phyloP scores from a whole-genome alignment of 345 rosid species.

The Euphorbia pulcherrima region DNA sequence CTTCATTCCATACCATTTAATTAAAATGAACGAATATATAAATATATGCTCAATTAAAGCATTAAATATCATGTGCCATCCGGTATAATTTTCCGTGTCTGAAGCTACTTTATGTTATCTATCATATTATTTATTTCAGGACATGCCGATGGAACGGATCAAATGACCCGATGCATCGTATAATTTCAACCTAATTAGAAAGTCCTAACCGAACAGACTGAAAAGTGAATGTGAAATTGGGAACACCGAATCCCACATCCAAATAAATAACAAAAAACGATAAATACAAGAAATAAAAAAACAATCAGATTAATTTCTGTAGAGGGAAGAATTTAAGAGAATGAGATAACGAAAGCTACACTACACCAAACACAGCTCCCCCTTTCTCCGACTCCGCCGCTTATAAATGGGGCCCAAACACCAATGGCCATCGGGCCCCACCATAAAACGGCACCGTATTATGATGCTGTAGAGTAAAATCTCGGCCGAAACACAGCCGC shows the following conservation, averaged over 20 bases:
- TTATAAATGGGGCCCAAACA: not conserved
- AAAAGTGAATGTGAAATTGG: not conserved
- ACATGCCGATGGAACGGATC: no score
- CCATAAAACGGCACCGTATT: not conserved
- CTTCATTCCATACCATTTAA: no score
- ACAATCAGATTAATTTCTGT: not conserved
- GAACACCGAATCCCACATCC: not conserved
- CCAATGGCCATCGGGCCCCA: conserved; percentile 10
- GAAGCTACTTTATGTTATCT: no score
- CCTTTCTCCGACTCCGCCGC: not conserved
- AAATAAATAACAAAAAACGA: not conserved
- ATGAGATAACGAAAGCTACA: conserved; percentile 1
- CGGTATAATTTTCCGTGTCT: no score
- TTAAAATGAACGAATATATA: no score
- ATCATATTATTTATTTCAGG: no score
- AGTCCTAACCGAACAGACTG: not conserved
- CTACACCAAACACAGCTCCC: not conserved
- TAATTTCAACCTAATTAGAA: no score
- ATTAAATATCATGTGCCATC: no score
- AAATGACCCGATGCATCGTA: no score
- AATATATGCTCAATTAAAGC: no score
- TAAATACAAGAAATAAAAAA: conserved; percentile 6
- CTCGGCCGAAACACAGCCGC: conserved; percentile 20
- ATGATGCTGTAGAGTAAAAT: no score
- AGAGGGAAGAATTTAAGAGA: not conserved